Percentiles rank a stretch among this genome's conserved stretches.
Evolutionary conservation across 805 yeast genomes (phyloP).

Genomic region (Isabelozyma rhagii): DNA sequence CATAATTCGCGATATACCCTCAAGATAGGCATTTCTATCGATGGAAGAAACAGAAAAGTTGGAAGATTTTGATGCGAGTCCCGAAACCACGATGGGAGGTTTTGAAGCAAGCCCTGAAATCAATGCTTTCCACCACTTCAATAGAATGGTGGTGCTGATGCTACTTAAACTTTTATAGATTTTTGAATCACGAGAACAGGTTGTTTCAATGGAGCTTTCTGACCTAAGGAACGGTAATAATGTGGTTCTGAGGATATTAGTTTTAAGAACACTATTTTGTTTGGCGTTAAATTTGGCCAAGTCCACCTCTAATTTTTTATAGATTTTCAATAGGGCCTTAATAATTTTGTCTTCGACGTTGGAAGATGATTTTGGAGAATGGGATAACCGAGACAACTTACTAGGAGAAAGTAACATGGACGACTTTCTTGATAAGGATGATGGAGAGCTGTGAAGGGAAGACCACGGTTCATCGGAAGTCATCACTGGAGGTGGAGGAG

Average conservation of each 20-base stretch:
- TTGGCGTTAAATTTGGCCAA: constrained; percentile 42
- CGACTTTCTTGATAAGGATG: neutral
- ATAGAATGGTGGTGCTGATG: constrained; percentile 29
- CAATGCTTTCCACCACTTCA: constrained; percentile 56
- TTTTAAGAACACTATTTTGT: constrained; percentile 34
- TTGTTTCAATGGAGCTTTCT: constrained; percentile 15
- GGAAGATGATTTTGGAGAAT: neutral
- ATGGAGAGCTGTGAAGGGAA: constrained; percentile 5
- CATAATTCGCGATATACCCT: constrained; percentile 50
- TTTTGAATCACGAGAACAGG: constrained; percentile 14
- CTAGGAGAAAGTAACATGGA: neutral
- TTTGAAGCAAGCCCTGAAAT: constrained; percentile 20
- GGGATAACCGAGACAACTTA: neutral
- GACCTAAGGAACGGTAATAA: constrained; percentile 44
- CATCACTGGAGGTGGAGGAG: constrained; percentile 3
- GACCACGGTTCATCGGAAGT: constrained; percentile 5
- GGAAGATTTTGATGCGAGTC: neutral
- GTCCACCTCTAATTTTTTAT: constrained; percentile 42
- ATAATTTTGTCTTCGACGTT: constrained; percentile 7
- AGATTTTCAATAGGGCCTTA: constrained; percentile 24
- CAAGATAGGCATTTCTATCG: constrained; percentile 53
- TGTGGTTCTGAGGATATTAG: constrained; percentile 46
- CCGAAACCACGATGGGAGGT: neutral
- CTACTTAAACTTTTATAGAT: constrained; percentile 31
- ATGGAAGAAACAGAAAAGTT: constrained; percentile 34